Conservation (phyloP, 495 filamentous ascomycete genomes). For the Opeltia flavorubescens region DNA sequence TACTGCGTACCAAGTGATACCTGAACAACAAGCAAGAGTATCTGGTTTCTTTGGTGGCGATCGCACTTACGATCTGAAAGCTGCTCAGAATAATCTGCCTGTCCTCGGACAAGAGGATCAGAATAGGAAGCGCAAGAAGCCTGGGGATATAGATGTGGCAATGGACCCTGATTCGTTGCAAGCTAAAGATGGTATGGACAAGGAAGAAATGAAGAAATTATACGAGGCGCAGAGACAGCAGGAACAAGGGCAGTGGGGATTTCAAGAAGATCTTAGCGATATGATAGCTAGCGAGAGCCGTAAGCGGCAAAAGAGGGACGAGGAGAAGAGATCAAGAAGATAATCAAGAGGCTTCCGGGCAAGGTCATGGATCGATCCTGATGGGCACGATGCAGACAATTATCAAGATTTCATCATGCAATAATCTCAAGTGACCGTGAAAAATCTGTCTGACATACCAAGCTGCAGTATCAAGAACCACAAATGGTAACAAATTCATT, state of each 20-base stretch:
- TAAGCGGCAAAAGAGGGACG: slow-evolving; percentile 76
- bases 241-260: slow-evolving; percentile 61
- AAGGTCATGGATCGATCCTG: neutral
- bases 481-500: too few relatives aligned
- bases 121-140: slow-evolving; percentile 78
- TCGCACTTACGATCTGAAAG: slow-evolving; percentile 71
- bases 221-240: slow-evolving; percentile 69
- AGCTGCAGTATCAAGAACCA: neutral
- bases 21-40: slow-evolving; percentile 66
- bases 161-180: slow-evolving; percentile 70
- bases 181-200: slow-evolving; percentile 53
- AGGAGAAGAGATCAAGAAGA: slow-evolving; percentile 48
- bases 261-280: slow-evolving; percentile 86
- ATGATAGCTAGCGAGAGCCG: slow-evolving; percentile 93
- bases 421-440: neutral
- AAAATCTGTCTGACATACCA: neutral
- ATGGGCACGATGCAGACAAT: neutral
- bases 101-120: slow-evolving; percentile 74
- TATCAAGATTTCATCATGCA: neutral
- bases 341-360: slow-evolving; percentile 12
- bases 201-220: slow-evolving; percentile 49
- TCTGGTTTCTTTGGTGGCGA: slow-evolving; percentile 96
- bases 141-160: slow-evolving; percentile 84
- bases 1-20: slow-evolving; percentile 76
- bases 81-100: slow-evolving; percentile 37